Evolutionary conservation across 23 red algal species (phyloP), one percentile per base, ranked within the genome.

Genomic region (Chondrus crispus): DNA sequence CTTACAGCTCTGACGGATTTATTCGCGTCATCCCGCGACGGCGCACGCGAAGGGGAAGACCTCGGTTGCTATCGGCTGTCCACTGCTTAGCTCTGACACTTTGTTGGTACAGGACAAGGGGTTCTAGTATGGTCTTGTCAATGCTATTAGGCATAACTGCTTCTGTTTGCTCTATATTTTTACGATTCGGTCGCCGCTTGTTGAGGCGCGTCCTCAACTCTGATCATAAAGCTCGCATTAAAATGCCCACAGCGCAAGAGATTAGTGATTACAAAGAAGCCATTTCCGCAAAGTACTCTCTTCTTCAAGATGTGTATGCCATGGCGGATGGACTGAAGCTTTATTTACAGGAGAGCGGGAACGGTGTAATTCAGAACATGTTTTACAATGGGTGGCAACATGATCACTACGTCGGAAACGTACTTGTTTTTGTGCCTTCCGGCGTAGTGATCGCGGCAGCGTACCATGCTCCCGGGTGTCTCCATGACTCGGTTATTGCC

Each of bases 321-420:
- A 37, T 77, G 9, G 12, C 26, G 26, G 71, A 77, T 38, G 85
- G 85, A 33, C n/a, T 89, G 4, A 89, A 76, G 42, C 50, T 89
- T 2, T 29, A 63, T 41, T 46, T 89, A 18, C 42, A 89, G 51
- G 5, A 62, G 26, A 60, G 46, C 22, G 85, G 71, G 11, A 51
- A 89, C 41, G 18, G 22, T 22, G 3, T 79, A 2, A 42, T 77
- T 38, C 66, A 78, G 52, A 89, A 42, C 46, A 64, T 50, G 26
- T 89, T 89, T 47, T 89, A 89, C 47, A 89, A 89, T 38, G 73
- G 85, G 12, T 89, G 85, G 69, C 57, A 22, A 20, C 85, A 89
- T 68, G 73, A 68, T 46, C 69, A 78, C 42, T 89, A 89, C 49
- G 85, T 80, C 24, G 70, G 70, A 8, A 89, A 89, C 57, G 68